Percentiles rank a stretch among this genome's conserved stretches.
Evolutionary conservation across 2,329 filamentous ascomycete genomes (phyloP).

Genomic region (Fusarium napiforme): DNA sequence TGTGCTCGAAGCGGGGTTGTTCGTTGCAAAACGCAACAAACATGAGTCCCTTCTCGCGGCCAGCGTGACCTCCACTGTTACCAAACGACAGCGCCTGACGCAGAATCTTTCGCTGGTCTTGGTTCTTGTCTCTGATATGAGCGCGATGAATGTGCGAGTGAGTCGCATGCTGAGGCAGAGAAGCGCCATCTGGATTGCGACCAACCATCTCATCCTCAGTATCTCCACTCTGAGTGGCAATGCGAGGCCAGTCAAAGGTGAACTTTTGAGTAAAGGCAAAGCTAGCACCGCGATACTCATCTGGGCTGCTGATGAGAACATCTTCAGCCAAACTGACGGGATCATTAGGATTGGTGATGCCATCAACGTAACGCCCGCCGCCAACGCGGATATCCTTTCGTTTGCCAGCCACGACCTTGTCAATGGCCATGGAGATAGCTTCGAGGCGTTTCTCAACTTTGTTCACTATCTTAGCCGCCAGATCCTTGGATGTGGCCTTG

Average conservation of each 20-base stretch:
- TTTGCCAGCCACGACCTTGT: background rate
- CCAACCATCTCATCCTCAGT: background rate
- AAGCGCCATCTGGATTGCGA: background rate
- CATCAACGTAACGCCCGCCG: background rate
- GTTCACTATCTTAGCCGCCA: background rate
- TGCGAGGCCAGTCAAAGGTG: background rate
- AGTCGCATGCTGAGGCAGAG: background rate
- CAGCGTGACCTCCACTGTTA: background rate
- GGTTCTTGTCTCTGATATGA: background rate
- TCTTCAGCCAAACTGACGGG: background rate
- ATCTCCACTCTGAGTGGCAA: background rate
- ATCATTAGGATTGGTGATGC: background rate
- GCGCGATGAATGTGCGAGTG: background rate
- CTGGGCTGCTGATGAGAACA: background rate
- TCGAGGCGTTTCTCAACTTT: background rate
- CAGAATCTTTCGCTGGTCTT: background rate
- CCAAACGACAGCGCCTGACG: background rate
- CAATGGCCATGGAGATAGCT: background rate
- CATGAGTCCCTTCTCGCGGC: background rate
- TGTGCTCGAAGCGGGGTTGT: background rate
- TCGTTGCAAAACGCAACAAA: background rate
- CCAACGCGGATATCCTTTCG: background rate
- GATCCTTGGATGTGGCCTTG: background rate
- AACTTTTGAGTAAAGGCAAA: background rate
- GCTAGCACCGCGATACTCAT: background rate